Conservation (phyloP, 2,329 filamentous ascomycete species). For the Rutstroemia sp. region DNA sequence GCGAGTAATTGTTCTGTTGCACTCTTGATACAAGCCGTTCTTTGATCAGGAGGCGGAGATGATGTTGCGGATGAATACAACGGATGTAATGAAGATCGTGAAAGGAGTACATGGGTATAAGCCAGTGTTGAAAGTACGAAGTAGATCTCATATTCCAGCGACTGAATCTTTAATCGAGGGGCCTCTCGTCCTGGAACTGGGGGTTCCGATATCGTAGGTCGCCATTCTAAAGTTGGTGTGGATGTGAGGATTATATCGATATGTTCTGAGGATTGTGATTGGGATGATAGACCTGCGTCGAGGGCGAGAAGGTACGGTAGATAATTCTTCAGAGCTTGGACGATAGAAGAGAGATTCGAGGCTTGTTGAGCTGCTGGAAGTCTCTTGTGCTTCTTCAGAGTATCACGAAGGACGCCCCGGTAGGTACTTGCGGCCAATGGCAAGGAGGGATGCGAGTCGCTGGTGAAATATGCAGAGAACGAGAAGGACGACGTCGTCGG, state of each 20-base stretch:
- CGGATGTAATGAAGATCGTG: conserved; percentile 63
- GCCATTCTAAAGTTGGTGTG: conserved; percentile 69
- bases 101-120: conserved; percentile 64
- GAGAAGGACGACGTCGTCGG: conserved; percentile 85
- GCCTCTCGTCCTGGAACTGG: conserved; percentile 56
- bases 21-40: conserved; percentile 60
- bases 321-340: conserved; percentile 66
- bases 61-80: conserved; percentile 61
- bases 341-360: conserved; percentile 61
- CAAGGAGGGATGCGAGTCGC: conserved; percentile 81
- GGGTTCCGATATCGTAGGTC: conserved; percentile 65
- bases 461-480: conserved; percentile 69
- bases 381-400: conserved; percentile 83
- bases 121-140: conserved; percentile 74
- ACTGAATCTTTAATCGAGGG: conserved; percentile 60
- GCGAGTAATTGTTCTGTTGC: conserved; percentile 74
- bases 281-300: conserved; percentile 60
- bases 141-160: conserved; percentile 74
- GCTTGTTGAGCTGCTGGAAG: conserved; percentile 65
- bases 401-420: conserved; percentile 74
- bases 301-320: conserved; percentile 77
- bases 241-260: conserved; percentile 59
- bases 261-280: conserved; percentile 46
- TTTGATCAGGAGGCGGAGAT: conserved; percentile 55
- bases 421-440: conserved; percentile 75